Evolutionary conservation across 2,329 filamentous ascomycete genomes (phyloP).

Genomic region (Ceratocystis eucalypticola): DNA sequence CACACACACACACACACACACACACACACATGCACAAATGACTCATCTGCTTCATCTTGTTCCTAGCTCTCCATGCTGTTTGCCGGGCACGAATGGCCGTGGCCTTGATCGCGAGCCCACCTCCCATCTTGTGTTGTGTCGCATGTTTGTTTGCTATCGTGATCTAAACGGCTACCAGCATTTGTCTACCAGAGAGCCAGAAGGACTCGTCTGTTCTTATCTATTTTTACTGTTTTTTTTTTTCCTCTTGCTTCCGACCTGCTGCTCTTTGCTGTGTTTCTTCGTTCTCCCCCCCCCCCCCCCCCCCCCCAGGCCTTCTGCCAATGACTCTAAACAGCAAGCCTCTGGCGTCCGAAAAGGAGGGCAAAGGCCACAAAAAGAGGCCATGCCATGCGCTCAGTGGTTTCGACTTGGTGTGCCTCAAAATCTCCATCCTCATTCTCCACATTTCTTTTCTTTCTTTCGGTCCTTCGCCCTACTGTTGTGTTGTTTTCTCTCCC

Average conservation of each 20-base stretch:
- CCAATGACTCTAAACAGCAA: no score
- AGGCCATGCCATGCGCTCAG: no score
- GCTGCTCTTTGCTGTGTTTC: slow-evolving; percentile 8
- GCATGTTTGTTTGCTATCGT: no score
- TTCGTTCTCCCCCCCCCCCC: background rate
- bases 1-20: background rate
- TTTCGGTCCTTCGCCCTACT: background rate
- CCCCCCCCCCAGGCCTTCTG: background rate
- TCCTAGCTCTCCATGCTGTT: background rate
- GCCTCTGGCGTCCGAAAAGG: background rate
- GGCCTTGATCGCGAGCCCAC: background rate
- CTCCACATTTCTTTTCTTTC: no score
- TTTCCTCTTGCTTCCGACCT: background rate
- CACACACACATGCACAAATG: background rate
- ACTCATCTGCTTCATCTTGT: slow-evolving; percentile 5
- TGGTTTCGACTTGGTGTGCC: no score
- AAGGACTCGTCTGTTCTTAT: background rate
- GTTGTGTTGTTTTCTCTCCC: background rate
- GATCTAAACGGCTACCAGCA: background rate
- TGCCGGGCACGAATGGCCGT: background rate
- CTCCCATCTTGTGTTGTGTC: background rate
- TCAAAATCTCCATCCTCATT: no score
- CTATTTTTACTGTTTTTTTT: background rate
- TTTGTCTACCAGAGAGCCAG: background rate
- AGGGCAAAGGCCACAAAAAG: no score